Percentiles rank a stretch among this genome's conserved stretches.
phyloP scores from a whole-genome alignment of 768 basidiomycete genomes.

The Suillus subaureus region DNA sequence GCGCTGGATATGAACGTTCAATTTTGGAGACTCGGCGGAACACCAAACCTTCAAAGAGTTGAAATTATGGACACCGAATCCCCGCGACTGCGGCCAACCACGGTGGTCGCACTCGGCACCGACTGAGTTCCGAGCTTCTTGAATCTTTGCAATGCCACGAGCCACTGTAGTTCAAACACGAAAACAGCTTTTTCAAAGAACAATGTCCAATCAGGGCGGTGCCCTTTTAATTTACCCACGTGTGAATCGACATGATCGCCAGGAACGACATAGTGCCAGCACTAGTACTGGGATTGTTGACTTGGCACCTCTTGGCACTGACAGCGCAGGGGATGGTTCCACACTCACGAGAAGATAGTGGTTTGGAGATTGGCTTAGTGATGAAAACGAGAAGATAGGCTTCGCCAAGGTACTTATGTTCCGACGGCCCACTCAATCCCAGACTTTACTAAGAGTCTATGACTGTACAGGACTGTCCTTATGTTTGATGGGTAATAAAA shows the following conservation, averaged over 20 bases:
- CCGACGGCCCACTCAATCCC: background rate
- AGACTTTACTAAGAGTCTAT: background rate
- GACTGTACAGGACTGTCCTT: background rate
- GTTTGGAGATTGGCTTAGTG: background rate
- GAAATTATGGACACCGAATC: background rate
- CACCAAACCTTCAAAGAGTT: background rate
- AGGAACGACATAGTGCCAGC: conserved; percentile 8
- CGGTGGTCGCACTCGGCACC: background rate
- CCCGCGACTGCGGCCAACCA: background rate
- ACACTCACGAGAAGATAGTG: background rate
- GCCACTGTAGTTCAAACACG: background rate
- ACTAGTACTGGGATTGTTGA: background rate
- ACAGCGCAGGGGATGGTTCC: background rate
- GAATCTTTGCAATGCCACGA: background rate
- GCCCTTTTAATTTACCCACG: background rate
- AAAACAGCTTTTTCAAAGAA: background rate
- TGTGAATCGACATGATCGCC: conserved; percentile 4
- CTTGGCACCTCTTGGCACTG: background rate
- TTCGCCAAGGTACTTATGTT: background rate
- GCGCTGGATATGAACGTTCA: background rate
- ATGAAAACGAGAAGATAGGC: background rate
- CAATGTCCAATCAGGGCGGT: background rate
- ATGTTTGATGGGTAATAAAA: background rate
- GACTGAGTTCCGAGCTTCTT: background rate
- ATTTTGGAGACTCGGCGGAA: background rate